Percentiles rank a stretch among this genome's conserved stretches.
Evolutionary conservation across 2,329 filamentous ascomycete species (phyloP).

Genomic region (Thyridium curvatum): DNA sequence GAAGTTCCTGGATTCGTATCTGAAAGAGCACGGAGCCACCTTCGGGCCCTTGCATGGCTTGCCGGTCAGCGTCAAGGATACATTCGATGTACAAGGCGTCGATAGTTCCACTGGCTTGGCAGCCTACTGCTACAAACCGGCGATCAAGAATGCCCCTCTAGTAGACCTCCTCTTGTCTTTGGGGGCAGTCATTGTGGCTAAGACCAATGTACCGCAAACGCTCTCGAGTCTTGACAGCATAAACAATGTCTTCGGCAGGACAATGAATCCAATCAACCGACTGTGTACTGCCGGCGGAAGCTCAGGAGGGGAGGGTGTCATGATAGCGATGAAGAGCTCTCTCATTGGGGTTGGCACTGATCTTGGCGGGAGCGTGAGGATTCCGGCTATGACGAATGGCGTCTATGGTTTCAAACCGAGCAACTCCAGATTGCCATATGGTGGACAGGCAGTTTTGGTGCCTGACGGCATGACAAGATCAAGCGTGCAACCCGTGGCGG

Average conservation of each 20-base stretch:
- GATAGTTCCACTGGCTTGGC: constrained; percentile 60
- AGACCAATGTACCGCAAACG: constrained; percentile 51
- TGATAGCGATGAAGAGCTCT: constrained; percentile 53
- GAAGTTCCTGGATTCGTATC: constrained; percentile 34
- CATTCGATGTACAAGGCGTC: constrained; percentile 56
- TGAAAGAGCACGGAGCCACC: constrained; percentile 28
- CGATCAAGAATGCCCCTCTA: constrained; percentile 30
- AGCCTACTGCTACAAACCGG: constrained; percentile 53
- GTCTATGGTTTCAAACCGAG: no score
- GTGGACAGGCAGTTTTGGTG: constrained; percentile 7
- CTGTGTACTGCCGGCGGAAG: constrained; percentile 56
- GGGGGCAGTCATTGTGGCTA: constrained; percentile 50
- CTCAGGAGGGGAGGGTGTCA: constrained; percentile 60
- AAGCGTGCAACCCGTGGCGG: no score
- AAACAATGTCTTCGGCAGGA: constrained; percentile 59
- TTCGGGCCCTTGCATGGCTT: constrained; percentile 60
- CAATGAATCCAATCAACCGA: constrained; percentile 55
- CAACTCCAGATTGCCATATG: background rate
- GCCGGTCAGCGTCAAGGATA: constrained; percentile 64
- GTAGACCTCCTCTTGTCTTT: constrained; percentile 33
- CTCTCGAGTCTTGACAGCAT: constrained; percentile 65
- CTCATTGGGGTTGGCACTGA: constrained; percentile 58
- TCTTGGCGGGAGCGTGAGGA: constrained; percentile 41
- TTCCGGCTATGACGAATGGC: constrained; percentile 21
- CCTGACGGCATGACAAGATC: no score